Evolutionary conservation across 148 eudicot species (phyloP).

Genomic region (Silene conica): DNA sequence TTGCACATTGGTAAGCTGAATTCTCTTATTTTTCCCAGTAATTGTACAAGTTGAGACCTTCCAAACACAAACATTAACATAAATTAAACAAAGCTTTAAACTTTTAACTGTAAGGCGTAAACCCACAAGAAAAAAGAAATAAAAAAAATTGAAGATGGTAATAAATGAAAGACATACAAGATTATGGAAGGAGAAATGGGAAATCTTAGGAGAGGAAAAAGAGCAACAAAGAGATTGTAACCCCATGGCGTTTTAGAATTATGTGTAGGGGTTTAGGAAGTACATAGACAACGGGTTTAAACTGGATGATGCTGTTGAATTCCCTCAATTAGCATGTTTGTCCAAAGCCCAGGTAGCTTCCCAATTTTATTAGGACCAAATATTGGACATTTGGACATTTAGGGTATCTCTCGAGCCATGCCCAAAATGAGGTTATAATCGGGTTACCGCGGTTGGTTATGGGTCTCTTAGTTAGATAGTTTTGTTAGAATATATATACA

Average conservation of each 20-base stretch:
- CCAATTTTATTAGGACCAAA: too few species aligned
- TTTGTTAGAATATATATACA: too few species aligned
- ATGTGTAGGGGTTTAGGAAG: slow-evolving; percentile 17
- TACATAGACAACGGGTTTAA: neutral
- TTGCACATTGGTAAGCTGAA: slow-evolving; percentile 14
- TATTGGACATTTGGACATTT: too few species aligned
- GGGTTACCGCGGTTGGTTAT: too few species aligned
- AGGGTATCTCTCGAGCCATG: too few species aligned
- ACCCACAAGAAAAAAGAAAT: neutral
- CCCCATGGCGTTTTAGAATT: slow-evolving; percentile 10
- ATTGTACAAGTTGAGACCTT: slow-evolving; percentile 12
- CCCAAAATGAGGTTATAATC: too few species aligned
- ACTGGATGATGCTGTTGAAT: neutral
- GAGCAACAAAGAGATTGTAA: slow-evolving; percentile 26
- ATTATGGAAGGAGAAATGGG: neutral
- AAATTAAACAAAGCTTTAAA: neutral
- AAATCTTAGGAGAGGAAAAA: neutral
- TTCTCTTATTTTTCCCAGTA: slow-evolving; percentile 5
- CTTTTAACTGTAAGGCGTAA: too few species aligned
- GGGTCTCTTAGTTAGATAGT: too few species aligned
- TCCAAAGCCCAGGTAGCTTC: too few species aligned
- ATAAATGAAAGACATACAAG: slow-evolving; percentile 11
- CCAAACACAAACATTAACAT: neutral
- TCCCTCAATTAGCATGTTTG: too few species aligned
- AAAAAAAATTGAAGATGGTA: neutral